Percentiles rank a stretch among this genome's conserved stretches.
Conservation (phyloP, 208 protist species). For the Willaertia magna region DNA sequence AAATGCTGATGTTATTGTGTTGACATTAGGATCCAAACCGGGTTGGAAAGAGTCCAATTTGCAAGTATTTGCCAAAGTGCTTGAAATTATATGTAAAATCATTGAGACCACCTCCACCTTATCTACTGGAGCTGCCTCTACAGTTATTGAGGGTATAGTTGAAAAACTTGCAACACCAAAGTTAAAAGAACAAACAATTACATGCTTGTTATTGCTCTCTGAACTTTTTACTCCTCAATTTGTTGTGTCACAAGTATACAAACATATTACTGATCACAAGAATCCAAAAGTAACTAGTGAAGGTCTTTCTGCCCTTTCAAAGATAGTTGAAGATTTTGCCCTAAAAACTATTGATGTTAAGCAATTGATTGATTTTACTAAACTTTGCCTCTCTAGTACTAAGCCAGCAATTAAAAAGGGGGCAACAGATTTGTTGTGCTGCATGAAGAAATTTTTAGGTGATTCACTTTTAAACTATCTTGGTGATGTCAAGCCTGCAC, state of each 20-base stretch:
- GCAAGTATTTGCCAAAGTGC: neutral
- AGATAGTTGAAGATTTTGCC: neutral
- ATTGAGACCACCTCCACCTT: neutral
- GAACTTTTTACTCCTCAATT: neutral
- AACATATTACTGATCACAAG: neutral
- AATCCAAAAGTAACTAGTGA: constrained; percentile 2
- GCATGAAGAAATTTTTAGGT: neutral
- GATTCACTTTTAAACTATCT: neutral
- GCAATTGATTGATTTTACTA: neutral
- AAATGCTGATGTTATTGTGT: neutral
- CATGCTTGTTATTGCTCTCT: neutral
- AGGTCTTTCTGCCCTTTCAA: neutral
- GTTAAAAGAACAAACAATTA: neutral
- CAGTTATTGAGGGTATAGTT: neutral
- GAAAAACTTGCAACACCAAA: neutral
- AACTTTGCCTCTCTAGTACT: neutral
- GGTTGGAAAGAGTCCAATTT: neutral
- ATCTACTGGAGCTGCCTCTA: neutral
- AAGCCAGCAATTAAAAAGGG: neutral
- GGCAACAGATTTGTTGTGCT: neutral
- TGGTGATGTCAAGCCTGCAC: neutral
- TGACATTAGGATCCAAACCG: neutral
- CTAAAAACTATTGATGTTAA: neutral
- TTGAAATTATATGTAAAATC: neutral
- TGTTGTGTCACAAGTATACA: neutral